phyloP scores from a whole-genome alignment of 2,329 filamentous ascomycete genomes.

The Alternaria longipes region DNA sequence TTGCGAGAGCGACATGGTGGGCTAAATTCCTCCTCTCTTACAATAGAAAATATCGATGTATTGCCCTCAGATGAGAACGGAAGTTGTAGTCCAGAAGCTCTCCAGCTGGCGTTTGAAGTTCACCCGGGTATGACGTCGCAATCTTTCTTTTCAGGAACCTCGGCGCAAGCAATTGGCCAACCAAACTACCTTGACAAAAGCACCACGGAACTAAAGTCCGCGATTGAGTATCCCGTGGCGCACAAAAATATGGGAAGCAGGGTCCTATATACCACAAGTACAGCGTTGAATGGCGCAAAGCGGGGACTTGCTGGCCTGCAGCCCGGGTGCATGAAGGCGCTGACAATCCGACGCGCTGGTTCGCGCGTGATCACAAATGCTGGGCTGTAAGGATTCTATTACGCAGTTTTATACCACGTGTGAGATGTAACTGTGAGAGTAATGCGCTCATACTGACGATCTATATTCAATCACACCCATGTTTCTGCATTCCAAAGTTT shows the following conservation, averaged over 20 bases:
- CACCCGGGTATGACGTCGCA: slow-evolving; percentile 24
- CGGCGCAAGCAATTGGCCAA: slow-evolving; percentile 11
- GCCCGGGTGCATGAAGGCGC: slow-evolving; percentile 18
- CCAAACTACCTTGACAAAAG: slow-evolving; percentile 5
- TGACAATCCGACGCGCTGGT: slow-evolving; percentile 24
- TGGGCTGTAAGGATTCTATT: slow-evolving; percentile 21
- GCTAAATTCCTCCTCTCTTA: slow-evolving; percentile 2
- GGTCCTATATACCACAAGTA: slow-evolving; percentile 23
- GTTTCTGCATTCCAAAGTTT: background rate
- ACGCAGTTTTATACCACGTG: slow-evolving; percentile 19
- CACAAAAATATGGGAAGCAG: slow-evolving; percentile 11
- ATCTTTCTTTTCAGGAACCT: slow-evolving; percentile 3
- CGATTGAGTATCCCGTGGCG: background rate
- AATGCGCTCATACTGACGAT: background rate
- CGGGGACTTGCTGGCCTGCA: slow-evolving; percentile 26
- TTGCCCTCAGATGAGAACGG: background rate
- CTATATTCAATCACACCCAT: background rate
- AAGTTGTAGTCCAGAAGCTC: background rate
- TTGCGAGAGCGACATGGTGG: slow-evolving; percentile 52
- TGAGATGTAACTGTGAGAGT: background rate
- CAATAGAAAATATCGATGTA: background rate
- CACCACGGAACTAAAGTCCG: background rate
- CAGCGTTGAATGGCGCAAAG: slow-evolving; percentile 20
- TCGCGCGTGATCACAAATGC: slow-evolving; percentile 32
- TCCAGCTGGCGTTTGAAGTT: slow-evolving; percentile 4